Evolutionary conservation across 2,329 filamentous ascomycete genomes (phyloP).

Genomic region (Scedosporium dehoogii): DNA sequence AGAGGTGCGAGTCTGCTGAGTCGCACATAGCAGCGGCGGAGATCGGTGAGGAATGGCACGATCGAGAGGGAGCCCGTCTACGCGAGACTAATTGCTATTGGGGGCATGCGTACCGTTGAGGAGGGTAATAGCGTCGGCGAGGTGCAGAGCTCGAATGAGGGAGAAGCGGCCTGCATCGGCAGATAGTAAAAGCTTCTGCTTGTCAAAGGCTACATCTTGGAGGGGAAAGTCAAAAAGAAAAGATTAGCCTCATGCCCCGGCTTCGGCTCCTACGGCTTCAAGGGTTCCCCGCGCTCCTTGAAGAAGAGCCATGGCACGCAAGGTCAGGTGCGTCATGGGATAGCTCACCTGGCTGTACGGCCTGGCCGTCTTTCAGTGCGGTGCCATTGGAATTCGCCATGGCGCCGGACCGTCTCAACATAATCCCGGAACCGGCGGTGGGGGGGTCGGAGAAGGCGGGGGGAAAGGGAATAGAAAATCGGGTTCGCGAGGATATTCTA

Average conservation of each 20-base stretch:
- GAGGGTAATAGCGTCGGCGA: slow-evolving; percentile 77
- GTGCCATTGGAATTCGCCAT: neutral
- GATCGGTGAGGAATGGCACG: neutral
- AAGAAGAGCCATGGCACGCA: neutral
- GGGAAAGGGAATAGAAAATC: neutral
- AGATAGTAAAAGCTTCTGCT: slow-evolving; percentile 65
- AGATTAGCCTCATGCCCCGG: neutral
- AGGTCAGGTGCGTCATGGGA: neutral
- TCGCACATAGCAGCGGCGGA: neutral
- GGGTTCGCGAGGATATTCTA: neutral
- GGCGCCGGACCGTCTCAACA: slow-evolving; percentile 4
- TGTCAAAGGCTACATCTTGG: slow-evolving; percentile 46
- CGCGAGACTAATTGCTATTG: neutral
- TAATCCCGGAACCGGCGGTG: neutral
- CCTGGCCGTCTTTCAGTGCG: neutral
- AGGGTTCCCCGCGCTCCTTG: neutral
- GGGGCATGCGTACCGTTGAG: slow-evolving; percentile 50
- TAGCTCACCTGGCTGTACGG: neutral
- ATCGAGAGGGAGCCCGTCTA: neutral
- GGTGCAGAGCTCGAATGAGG: slow-evolving; percentile 58
- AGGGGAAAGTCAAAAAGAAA: neutral
- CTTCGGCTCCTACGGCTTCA: neutral
- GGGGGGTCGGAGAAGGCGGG: neutral
- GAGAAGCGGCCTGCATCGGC: slow-evolving; percentile 66
- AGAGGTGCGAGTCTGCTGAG: too few species aligned